Base-by-base conservation (phyloP, 495 filamentous ascomycete species). In the Podospora sp. region DNA sequence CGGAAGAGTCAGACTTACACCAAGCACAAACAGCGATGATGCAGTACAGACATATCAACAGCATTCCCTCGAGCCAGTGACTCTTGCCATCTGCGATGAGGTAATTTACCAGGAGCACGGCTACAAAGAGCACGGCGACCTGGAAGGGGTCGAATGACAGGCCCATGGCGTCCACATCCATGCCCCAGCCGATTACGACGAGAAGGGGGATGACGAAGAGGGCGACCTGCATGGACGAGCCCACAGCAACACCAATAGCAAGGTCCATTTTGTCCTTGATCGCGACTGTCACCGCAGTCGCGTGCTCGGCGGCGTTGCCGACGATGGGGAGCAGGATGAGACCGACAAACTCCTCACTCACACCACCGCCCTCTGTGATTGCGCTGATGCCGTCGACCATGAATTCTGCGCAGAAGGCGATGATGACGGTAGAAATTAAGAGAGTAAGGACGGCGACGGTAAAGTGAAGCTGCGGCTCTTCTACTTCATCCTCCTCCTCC, bases 231-330 rank as follows among this genome's bases (percentile, higher is more conserved):
- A 96, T 94, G 67, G 87, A 90, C 26, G 89, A 92, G 60, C 92
- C 92, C 14, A 96, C 88, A 6, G 91, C 91, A 14, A 96, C 92
- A 26, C 92, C 91, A 67, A 94, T 94, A 12, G 91, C 87, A 20
- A 94, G 79, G 73, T 95, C 92, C 92, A 95, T 95, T 76, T 95
- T 96, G 76, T 94, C 92, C 82, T 95, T 96, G 75, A 87, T 83
- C 0, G 92, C 92, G 6, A 94, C 92, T 0, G 91, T 94, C 25
- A 96, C 91, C 22, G 92, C 91, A 1, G 92, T 95, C 22, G 90
- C 91, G 73, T 95, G 92, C 76, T 96, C 92, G 6, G 92, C 92
- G 5, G 92, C 92, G 73, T 96, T 95, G 51, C 92, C 92, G 29
- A 95, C 92, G 68, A 96, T 94, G n/a, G 92, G 92, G 2, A 95